These are phyloP conservation scores for Actinidia polygama DNA, from an alignment of 179 eudicot species.

Conservation along the genomic window DNA sequence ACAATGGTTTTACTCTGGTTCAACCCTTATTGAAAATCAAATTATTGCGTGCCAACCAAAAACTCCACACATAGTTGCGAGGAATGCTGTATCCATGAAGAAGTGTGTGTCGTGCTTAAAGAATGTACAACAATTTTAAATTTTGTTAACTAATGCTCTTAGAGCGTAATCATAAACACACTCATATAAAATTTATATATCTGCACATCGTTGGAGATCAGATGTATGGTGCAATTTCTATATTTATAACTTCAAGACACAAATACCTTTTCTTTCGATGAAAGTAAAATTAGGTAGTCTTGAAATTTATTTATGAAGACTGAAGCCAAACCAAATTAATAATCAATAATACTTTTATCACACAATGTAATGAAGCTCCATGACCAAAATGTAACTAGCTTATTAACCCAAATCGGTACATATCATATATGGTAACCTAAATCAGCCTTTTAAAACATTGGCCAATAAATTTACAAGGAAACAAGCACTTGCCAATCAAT, in stretches of 20 bases:
- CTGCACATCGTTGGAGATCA: neutral
- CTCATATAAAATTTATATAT: neutral
- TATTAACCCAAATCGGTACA: neutral
- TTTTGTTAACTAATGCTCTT: too few species aligned
- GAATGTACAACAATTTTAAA: too few species aligned
- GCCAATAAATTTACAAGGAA: slow-evolving; percentile 12
- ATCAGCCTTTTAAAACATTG: neutral
- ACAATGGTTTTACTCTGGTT: too few species aligned
- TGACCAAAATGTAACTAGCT: neutral
- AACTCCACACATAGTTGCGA: too few species aligned
- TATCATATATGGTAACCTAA: neutral
- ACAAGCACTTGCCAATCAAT: neutral
- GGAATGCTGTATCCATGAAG: neutral
- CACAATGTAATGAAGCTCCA: neutral
- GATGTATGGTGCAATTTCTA: neutral
- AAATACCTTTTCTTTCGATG: too few species aligned
- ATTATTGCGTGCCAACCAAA: too few species aligned
- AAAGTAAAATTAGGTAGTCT: neutral
- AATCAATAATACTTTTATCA: neutral
- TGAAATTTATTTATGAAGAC: neutral
- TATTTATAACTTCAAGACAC: neutral
- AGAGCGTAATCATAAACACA: too few species aligned
- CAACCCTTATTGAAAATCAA: too few species aligned
- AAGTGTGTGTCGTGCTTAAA: too few species aligned
- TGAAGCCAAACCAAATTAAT: neutral